A percentile compares a stretch with the other conserved stretches of the same genome.
phyloP scores from a whole-genome alignment of 2,329 filamentous ascomycete species.

The Whalleya microplaca region DNA sequence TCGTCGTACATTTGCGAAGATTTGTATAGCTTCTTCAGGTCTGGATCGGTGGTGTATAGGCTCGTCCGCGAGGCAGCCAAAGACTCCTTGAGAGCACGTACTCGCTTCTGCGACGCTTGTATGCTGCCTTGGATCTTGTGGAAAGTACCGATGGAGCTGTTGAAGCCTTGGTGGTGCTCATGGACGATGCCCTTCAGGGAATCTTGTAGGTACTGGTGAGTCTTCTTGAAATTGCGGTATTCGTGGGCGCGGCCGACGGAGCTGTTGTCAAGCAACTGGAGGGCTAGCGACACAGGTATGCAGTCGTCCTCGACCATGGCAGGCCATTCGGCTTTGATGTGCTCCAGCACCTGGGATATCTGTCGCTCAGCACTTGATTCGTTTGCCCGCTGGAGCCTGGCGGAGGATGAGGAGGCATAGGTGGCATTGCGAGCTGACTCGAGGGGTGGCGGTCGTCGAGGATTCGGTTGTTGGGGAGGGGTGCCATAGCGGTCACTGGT shows the following conservation, averaged over 20 bases:
- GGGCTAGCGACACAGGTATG: conserved; percentile 89
- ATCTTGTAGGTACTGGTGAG: conserved; percentile 86
- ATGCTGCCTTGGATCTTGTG: conserved; percentile 98
- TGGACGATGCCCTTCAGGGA: conserved; percentile 95
- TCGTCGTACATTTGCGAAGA: conserved; percentile 90
- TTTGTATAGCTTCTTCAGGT: conserved; percentile 85
- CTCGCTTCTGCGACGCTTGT: conserved; percentile 81
- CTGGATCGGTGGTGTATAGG: conserved; percentile 83
- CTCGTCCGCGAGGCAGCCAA: conserved; percentile 78
- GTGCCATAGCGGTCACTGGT: conserved; percentile 47
- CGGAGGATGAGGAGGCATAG: conserved; percentile 28
- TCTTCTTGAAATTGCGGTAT: conserved; percentile 81
- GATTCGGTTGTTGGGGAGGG: conserved; percentile 32
- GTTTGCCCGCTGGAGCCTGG: conserved; percentile 27
- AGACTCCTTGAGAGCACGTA: conserved; percentile 82
- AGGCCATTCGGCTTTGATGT: conserved; percentile 88
- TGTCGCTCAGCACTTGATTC: conserved; percentile 58
- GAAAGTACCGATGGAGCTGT: conserved; percentile 97
- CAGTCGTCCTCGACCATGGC: conserved; percentile 89
- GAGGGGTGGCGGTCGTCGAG: conserved; percentile 38
- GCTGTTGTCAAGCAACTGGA: conserved; percentile 92
- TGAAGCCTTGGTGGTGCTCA: conserved; percentile 98
- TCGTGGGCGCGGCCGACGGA: conserved; percentile 91
- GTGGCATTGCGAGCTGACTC: conserved; percentile 35
- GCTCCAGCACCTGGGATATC: conserved; percentile 70